These are phyloP conservation scores for Scenedesmus sp. DNA, from an alignment of 163 green algal genomes.

Conservation along the genomic window DNA sequence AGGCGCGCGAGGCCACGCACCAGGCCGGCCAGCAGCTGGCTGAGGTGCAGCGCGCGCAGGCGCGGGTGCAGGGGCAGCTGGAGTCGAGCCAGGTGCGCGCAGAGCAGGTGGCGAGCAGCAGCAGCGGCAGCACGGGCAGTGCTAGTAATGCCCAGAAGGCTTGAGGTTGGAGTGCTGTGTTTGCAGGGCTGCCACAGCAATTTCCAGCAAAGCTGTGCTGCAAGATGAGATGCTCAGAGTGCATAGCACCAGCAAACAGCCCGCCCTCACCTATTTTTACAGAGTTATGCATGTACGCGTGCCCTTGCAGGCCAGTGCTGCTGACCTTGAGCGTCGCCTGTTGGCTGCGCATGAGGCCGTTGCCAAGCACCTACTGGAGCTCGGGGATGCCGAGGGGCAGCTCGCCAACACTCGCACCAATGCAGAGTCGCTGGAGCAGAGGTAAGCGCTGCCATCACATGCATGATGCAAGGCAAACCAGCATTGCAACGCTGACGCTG, in stretches of 20 bases:
- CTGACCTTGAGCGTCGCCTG: slow-evolving; percentile 1
- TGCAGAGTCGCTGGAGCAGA: not conserved
- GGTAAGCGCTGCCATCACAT: not conserved
- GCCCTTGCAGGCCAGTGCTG: not conserved
- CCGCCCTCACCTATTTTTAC: not conserved
- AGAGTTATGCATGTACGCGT: not conserved
- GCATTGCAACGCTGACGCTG: not conserved
- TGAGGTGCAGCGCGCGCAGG: not conserved
- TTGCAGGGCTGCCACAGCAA: not conserved
- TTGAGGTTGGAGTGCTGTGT: not conserved
- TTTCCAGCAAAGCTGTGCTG: not conserved
- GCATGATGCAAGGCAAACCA: not conserved
- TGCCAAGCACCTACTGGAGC: slow-evolving; percentile 26
- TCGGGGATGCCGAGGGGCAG: slow-evolving; percentile 19
- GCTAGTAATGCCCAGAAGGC: not conserved
- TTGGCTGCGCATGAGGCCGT: slow-evolving; percentile 22
- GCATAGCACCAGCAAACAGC: not conserved
- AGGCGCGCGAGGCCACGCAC: not conserved
- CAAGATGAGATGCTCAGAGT: not conserved
- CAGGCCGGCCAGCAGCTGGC: not conserved
- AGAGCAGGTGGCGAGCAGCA: not conserved
- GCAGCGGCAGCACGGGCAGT: not conserved
- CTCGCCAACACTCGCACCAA: not conserved
- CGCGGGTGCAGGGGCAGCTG: not conserved
- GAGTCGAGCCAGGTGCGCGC: not conserved